Percentiles rank a stretch among this genome's conserved stretches.
These are phyloP conservation scores for Boletus rubropictus DNA, from an alignment of 768 basidiomycete species.

Conservation along the genomic window DNA sequence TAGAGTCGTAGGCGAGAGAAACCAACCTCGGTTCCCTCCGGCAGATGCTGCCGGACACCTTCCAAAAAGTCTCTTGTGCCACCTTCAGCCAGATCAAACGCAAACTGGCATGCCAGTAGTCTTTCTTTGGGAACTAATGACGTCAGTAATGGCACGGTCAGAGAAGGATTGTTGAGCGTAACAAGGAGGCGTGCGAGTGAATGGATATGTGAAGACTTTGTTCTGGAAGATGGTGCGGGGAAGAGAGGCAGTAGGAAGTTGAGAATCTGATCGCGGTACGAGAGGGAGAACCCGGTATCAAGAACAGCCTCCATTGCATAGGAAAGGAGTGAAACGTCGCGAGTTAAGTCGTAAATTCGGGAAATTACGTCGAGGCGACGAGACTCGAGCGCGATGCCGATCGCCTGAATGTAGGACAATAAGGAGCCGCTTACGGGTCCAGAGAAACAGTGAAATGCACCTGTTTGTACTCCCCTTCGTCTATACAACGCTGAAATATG, in stretches of 20 bases:
- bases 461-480: conserved; percentile 88
- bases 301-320: conserved; percentile 93
- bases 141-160: conserved; percentile 68
- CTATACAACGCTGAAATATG: conserved; percentile 80
- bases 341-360: conserved; percentile 63
- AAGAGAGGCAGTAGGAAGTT: conserved; percentile 82
- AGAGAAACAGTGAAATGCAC: conserved; percentile 34
- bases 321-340: conserved; percentile 73
- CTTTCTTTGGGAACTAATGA: conserved; percentile 67
- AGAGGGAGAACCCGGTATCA: conserved; percentile 82
- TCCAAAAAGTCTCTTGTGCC: conserved; percentile 91
- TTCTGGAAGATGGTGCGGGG: conserved; percentile 64
- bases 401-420: conserved; percentile 49
- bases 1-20: background rate
- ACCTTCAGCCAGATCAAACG: conserved; percentile 92
- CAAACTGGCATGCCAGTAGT: conserved; percentile 88
- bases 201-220: conserved; percentile 70
- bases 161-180: conserved; percentile 74
- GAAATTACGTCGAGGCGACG: conserved; percentile 83
- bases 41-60: conserved; percentile 61
- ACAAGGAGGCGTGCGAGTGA: conserved; percentile 86
- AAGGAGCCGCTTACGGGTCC: conserved; percentile 5
- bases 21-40: conserved; percentile 60
- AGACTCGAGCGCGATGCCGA: conserved; percentile 93
- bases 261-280: conserved; percentile 77